Evolutionary conservation across 1,284 basidiomycete species (phyloP).

Genomic region (Cryptococcus amylolentus): DNA sequence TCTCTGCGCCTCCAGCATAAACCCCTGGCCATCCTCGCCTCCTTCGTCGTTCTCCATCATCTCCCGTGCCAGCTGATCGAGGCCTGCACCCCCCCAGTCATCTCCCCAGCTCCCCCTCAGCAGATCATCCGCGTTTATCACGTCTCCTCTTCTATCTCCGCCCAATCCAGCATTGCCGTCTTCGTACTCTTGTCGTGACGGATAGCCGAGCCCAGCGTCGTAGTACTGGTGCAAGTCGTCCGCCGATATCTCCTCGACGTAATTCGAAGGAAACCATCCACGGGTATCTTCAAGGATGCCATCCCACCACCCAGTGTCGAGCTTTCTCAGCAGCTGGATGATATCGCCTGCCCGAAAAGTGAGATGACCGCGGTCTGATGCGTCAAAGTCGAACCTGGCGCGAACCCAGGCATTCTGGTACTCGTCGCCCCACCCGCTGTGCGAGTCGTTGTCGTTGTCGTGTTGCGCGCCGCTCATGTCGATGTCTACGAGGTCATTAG

Average conservation of each 20-base stretch:
- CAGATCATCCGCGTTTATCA: slow-evolving; percentile 29
- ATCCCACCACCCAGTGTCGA: slow-evolving; percentile 98
- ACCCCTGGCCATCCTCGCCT: slow-evolving; percentile 12
- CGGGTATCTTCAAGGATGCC: slow-evolving; percentile 82
- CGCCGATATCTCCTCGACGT: slow-evolving; percentile 64
- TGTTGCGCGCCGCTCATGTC: too few relatives aligned
- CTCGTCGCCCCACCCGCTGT: too few relatives aligned
- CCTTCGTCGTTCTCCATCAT: slow-evolving; percentile 25
- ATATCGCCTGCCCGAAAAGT: slow-evolving; percentile 83
- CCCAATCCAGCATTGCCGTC: neutral
- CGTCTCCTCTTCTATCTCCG: slow-evolving; percentile 13
- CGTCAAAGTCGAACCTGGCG: slow-evolving; percentile 87
- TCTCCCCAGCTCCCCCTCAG: slow-evolving; percentile 21
- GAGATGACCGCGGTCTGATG: slow-evolving; percentile 80
- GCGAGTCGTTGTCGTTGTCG: too few relatives aligned
- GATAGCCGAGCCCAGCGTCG: neutral
- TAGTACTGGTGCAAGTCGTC: slow-evolving; percentile 5
- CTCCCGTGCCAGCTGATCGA: slow-evolving; percentile 39
- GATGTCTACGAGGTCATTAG: too few relatives aligned
- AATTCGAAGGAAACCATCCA: slow-evolving; percentile 98
- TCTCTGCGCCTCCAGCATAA: slow-evolving; percentile 19
- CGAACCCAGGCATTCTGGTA: slow-evolving; percentile 55
- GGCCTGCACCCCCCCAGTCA: slow-evolving; percentile 21
- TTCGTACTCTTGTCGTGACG: neutral
- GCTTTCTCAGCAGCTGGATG: slow-evolving; percentile 87